These are phyloP conservation scores for Conoideocrella luteorostrata DNA, from an alignment of 2,329 filamentous ascomycete species.

Conservation along the genomic window DNA sequence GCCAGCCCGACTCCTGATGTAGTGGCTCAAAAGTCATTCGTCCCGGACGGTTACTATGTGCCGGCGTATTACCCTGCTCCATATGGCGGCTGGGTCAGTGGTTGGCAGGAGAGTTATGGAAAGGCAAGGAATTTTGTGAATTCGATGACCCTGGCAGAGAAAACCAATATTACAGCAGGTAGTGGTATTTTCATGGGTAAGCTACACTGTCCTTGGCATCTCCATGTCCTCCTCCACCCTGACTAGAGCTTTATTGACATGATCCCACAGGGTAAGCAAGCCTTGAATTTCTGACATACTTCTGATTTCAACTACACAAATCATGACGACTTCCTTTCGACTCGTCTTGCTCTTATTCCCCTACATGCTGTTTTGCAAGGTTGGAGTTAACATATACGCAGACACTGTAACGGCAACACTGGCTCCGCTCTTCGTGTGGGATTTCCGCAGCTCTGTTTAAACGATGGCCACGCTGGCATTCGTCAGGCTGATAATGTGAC, in stretches of 20 bases:
- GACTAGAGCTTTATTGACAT: neutral
- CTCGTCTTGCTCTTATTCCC: neutral
- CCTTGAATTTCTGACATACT: too few relatives aligned
- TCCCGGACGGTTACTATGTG: conserved; percentile 27
- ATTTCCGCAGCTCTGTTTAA: conserved; percentile 65
- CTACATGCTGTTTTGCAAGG: too few relatives aligned
- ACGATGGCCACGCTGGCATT: conserved; percentile 66
- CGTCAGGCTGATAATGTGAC: conserved; percentile 69
- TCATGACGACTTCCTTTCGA: too few relatives aligned
- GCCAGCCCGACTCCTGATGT: neutral
- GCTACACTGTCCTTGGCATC: conserved; percentile 4
- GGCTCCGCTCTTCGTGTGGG: conserved; percentile 64
- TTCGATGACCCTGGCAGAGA: conserved; percentile 74
- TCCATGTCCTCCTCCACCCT: too few relatives aligned
- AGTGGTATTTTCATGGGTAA: conserved; percentile 65
- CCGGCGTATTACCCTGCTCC: conserved; percentile 65
- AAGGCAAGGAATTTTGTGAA: conserved; percentile 64
- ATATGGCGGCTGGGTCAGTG: conserved; percentile 61
- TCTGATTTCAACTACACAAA: too few relatives aligned
- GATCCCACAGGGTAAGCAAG: conserved; percentile 6
- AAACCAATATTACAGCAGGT: conserved; percentile 69
- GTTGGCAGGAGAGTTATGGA: conserved; percentile 63
- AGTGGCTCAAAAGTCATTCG: neutral
- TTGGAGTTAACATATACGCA: conserved; percentile 17
- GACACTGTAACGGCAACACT: conserved; percentile 69